phyloP scores from a whole-genome alignment of 306 rosid species.

The Ochetophila trinervis region DNA sequence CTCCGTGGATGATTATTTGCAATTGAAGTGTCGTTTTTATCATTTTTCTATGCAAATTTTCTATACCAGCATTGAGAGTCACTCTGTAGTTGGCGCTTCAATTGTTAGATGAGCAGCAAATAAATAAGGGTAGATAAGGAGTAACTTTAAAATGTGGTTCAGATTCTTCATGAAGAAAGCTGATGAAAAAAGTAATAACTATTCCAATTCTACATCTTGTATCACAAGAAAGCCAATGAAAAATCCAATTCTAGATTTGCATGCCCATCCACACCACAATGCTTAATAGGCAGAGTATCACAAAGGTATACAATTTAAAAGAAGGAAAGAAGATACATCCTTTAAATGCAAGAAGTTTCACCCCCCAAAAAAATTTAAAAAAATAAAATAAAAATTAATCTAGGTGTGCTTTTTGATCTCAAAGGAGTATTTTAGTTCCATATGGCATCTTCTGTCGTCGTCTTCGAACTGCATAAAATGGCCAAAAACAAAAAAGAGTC shows the following conservation, averaged over 20 bases:
- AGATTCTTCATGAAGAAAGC: no score
- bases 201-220: neutral
- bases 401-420: conserved; percentile 44
- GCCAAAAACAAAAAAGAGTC: neutral
- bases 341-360: conserved; percentile 1
- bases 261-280: conserved; percentile 1
- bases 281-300: neutral
- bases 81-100: no score
- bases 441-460: conserved; percentile 50
- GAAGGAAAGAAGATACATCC: neutral
- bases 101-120: no score
- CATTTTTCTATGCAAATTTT: no score
- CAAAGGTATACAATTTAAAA: conserved; percentile 9
- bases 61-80: no score
- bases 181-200: neutral
- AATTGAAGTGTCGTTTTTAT: no score
- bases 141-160: neutral
- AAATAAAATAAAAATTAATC: neutral
- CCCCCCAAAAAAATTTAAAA: neutral
- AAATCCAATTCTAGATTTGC: conserved; percentile 3
- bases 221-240: neutral
- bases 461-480: conserved; percentile 45
- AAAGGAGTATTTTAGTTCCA: conserved; percentile 47
- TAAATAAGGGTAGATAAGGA: no score
- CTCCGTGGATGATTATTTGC: no score